A percentile compares a stretch with the other conserved stretches of the same genome.
Conservation (phyloP, 257 asterid genomes). For the Apocynum venetum region DNA sequence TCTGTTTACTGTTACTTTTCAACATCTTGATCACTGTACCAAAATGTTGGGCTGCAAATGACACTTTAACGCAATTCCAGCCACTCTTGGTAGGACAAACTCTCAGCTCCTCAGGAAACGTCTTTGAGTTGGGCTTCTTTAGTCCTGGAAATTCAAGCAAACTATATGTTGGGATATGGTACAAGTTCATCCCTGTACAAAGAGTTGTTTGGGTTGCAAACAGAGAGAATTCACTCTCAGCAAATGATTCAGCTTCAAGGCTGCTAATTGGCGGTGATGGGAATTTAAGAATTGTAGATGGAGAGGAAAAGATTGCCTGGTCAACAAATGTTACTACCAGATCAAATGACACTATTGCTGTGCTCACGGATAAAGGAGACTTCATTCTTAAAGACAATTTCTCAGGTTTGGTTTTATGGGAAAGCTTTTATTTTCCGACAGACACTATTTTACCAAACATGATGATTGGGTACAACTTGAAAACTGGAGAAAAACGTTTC, state of each 20-base stretch:
- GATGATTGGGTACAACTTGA: background rate
- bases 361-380: slow-evolving; percentile 24
- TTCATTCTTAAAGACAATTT: slow-evolving; percentile 21
- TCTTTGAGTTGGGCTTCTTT: slow-evolving; percentile 78
- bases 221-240: slow-evolving; percentile 19
- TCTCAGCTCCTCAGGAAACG: slow-evolving; percentile 35
- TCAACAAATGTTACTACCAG: slow-evolving; percentile 14
- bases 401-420: slow-evolving; percentile 17
- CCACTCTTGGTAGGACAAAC: slow-evolving; percentile 33
- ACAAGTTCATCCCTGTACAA: slow-evolving; percentile 29
- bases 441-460: slow-evolving; percentile 17
- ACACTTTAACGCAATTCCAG: slow-evolving; percentile 37
- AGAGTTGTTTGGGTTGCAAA: slow-evolving; percentile 29
- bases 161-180: slow-evolving; percentile 73
- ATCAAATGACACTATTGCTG: slow-evolving; percentile 21
- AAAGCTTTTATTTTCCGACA: slow-evolving; percentile 21
- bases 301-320: slow-evolving; percentile 21
- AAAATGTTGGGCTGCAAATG: slow-evolving; percentile 20
- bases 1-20: background rate
- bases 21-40: background rate
- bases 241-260: slow-evolving; percentile 11
- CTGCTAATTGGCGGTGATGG: slow-evolving; percentile 20
- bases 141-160: slow-evolving; percentile 21
- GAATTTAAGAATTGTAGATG: slow-evolving; percentile 21
- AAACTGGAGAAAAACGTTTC: background rate